Conservation (phyloP, 2,329 filamentous ascomycete genomes). For the Erysiphe pisi region DNA sequence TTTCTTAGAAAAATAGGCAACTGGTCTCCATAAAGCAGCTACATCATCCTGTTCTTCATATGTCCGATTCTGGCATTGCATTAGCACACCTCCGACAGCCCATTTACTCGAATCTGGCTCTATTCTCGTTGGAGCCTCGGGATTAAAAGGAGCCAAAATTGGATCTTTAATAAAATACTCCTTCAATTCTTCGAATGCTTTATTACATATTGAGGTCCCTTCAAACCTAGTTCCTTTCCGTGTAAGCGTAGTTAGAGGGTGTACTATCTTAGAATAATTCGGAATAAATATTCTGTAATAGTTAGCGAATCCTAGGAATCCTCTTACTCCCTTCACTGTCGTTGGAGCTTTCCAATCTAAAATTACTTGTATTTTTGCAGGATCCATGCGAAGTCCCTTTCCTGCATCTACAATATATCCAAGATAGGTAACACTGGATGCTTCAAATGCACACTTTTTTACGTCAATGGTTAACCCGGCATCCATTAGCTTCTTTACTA, state of each 20-base stretch:
- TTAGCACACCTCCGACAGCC: constrained; percentile 3
- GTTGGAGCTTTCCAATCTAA: constrained; percentile 26
- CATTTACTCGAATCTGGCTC: constrained; percentile 21
- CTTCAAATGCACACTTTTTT: constrained; percentile 28
- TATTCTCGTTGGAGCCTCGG: neutral
- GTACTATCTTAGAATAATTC: constrained; percentile 1
- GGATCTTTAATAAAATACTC: neutral
- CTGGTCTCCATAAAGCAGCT: constrained; percentile 7
- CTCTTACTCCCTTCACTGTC: constrained; percentile 18
- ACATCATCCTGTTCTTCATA: constrained; percentile 18
- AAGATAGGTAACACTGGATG: constrained; percentile 27
- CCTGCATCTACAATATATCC: constrained; percentile 27
- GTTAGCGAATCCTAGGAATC: constrained; percentile 30
- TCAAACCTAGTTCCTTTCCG: constrained; percentile 24
- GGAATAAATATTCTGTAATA: constrained; percentile 30
- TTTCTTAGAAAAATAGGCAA: neutral
- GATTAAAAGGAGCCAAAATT: constrained; percentile 12
- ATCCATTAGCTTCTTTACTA: constrained; percentile 26
- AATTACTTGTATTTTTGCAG: constrained; percentile 28
- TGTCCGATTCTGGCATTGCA: neutral
- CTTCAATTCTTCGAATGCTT: constrained; percentile 20
- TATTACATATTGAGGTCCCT: neutral
- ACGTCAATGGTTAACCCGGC: constrained; percentile 25
- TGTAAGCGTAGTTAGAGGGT: constrained; percentile 11
- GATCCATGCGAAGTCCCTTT: constrained; percentile 27